Percentiles rank a stretch among this genome's conserved stretches.
Conservation (phyloP, 192 early-diverging fungal genomes). For the Rhizophagus sp. region DNA sequence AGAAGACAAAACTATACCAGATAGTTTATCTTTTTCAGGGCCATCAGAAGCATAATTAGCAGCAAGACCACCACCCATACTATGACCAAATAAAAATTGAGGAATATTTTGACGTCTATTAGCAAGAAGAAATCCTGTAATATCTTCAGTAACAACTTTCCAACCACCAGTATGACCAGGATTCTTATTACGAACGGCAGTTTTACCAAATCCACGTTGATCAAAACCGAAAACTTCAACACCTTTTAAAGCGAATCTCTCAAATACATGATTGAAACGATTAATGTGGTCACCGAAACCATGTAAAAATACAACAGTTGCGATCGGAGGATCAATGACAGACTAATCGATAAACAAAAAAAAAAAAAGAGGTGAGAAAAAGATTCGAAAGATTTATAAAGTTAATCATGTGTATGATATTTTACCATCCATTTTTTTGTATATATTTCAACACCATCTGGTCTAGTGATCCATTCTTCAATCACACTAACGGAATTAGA, state of each 20-base stretch:
- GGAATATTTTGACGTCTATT: constrained; percentile 42
- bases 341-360: neutral
- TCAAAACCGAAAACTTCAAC: constrained; percentile 62
- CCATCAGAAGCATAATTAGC: neutral
- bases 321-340: constrained; percentile 33
- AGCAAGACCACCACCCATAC: constrained; percentile 24
- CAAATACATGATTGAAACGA: constrained; percentile 61
- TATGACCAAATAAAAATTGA: constrained; percentile 57
- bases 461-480: too few relatives aligned
- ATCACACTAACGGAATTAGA: too few relatives aligned
- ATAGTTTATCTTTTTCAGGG: neutral
- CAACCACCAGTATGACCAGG: constrained; percentile 53
- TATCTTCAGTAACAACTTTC: constrained; percentile 47
- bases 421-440: too few relatives aligned
- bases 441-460: too few relatives aligned
- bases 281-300: constrained; percentile 57
- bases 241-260: constrained; percentile 50
- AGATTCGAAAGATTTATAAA: too few relatives aligned
- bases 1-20: neutral
- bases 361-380: neutral
- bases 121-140: constrained; percentile 45
- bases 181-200: constrained; percentile 38
- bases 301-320: constrained; percentile 49
- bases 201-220: constrained; percentile 71
- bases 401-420: too few relatives aligned